phyloP scores from a whole-genome alignment of 139 green algal species.

The Choricystis sp. region DNA sequence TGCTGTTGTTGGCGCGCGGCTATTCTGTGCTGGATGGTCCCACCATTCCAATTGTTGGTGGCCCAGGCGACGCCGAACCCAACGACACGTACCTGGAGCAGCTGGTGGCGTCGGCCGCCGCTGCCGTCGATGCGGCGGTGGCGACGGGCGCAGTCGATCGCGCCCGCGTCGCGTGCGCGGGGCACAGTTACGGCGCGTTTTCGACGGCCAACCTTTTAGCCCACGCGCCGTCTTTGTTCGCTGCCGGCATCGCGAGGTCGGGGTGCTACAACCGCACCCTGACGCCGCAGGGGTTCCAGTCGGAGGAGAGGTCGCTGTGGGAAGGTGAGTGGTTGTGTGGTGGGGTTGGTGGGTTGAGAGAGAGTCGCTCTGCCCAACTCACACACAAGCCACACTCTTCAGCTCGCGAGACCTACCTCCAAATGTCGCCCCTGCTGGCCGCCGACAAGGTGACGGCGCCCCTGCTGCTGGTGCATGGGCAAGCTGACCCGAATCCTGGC shows the following conservation, averaged over 20 bases:
- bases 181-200: slow-evolving; percentile 84
- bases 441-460: slow-evolving; percentile 87
- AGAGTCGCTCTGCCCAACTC: not conserved
- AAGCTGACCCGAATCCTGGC: slow-evolving; percentile 91
- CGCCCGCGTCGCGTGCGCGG: slow-evolving; percentile 61
- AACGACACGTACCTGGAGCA: slow-evolving; percentile 98
- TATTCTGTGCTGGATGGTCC: slow-evolving; percentile 91
- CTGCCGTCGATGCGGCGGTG: slow-evolving; percentile 40
- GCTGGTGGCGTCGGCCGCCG: slow-evolving; percentile 50
- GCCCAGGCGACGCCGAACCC: slow-evolving; percentile 52
- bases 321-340: slow-evolving; percentile 25
- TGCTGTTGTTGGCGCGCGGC: slow-evolving; percentile 72
- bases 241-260: slow-evolving; percentile 62
- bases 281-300: slow-evolving; percentile 95
- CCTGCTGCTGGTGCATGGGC: slow-evolving; percentile 89
- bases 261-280: slow-evolving; percentile 89
- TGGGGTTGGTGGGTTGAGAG: not conserved
- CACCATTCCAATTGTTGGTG: slow-evolving; percentile 69
- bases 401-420: not conserved
- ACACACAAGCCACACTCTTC: not conserved
- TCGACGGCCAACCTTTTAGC: slow-evolving; percentile 78
- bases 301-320: slow-evolving; percentile 92
- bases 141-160: slow-evolving; percentile 54
- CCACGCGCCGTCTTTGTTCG: slow-evolving; percentile 77
- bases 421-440: slow-evolving; percentile 18